Evolutionary conservation across 73 alveolate species (phyloP), one percentile per base, ranked within the genome.

Genomic region (Paramecium pentaurelia): DNA sequence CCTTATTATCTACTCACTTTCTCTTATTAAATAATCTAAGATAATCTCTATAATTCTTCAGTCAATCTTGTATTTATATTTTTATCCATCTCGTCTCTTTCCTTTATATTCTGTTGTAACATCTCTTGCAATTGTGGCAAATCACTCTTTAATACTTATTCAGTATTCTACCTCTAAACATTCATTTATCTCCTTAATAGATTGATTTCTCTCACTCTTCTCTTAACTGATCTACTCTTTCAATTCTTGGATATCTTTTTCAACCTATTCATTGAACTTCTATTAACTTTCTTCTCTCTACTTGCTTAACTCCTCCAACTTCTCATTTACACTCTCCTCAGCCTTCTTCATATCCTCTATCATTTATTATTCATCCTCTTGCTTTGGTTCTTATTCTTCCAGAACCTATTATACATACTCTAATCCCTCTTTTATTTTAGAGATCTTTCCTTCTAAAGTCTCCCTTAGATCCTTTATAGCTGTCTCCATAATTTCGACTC

Each of bases 121-220:
- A 45, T 80, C 25, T 80, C 71, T 16, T 45, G 27, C 30, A 80
- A 80, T 7, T 34, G 36, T 14, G 91, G 91, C 8, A 80, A 47
- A 49, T 80, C 91, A 80, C 77, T 49, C 91, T 80, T 22, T 80
- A 7, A 47, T 80, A 44, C 36, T 54, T 18, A 80, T 20, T 38
- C 49, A 25, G 49, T 18, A 22, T 30, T 80, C 30, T 80, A 80
- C 91, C 58, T 80, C 91, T 45, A 80, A 47, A 80, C 91, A 80
- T 3, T 25, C 25, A 40, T 80, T 49, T 5, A 80, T 42, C 18
- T 42, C 73, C 8, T 80, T 49, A 8, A 80, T 36, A 1, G 18
- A 10, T 25, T 42, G 49, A 80, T 80, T 47, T 18, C 91, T 80
- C 32, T 80, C 71, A 25, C 34, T 42, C 44, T 32, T 28, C 58